These are phyloP conservation scores for Cyberlindnera japonica DNA, from an alignment of 805 yeast genomes.

Conservation along the genomic window DNA sequence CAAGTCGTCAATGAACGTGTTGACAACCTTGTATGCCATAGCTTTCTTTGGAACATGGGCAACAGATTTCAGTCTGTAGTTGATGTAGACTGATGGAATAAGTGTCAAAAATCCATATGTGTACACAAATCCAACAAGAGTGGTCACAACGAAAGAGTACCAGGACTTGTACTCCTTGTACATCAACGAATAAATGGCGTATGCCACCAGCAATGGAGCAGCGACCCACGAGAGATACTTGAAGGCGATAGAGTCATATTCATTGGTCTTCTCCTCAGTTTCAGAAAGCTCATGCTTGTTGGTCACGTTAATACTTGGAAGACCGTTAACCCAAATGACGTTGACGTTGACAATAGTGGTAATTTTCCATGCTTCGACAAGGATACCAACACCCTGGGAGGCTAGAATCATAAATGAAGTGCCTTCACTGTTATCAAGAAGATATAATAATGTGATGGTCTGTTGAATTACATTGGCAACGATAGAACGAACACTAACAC, in stretches of 20 bases:
- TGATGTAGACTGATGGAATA: slow-evolving; percentile 39
- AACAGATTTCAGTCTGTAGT: slow-evolving; percentile 39
- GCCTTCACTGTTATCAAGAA: slow-evolving; percentile 36
- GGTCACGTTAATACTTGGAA: slow-evolving; percentile 25
- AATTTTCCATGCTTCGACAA: slow-evolving; percentile 42
- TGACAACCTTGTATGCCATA: slow-evolving; percentile 38
- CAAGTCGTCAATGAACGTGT: slow-evolving; percentile 38
- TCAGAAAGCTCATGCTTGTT: slow-evolving; percentile 36
- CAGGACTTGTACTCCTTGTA: slow-evolving; percentile 40
- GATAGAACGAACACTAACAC: slow-evolving; percentile 37
- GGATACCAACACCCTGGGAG: slow-evolving; percentile 35
- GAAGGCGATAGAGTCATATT: slow-evolving; percentile 39
- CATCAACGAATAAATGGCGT: slow-evolving; percentile 34
- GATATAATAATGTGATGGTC: slow-evolving; percentile 34
- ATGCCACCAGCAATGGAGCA: slow-evolving; percentile 34
- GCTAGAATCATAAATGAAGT: slow-evolving; percentile 36
- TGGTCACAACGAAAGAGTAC: slow-evolving; percentile 38
- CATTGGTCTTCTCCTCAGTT: slow-evolving; percentile 36
- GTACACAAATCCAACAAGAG: slow-evolving; percentile 39
- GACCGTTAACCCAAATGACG: slow-evolving; percentile 21
- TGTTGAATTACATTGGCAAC: slow-evolving; percentile 39
- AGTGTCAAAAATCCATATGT: slow-evolving; percentile 39
- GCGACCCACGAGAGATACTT: slow-evolving; percentile 35
- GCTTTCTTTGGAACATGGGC: slow-evolving; percentile 41
- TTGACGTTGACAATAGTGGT: slow-evolving; percentile 34